Conservation (phyloP, 2,329 filamentous ascomycete genomes). For the Botrytis galanthina region DNA sequence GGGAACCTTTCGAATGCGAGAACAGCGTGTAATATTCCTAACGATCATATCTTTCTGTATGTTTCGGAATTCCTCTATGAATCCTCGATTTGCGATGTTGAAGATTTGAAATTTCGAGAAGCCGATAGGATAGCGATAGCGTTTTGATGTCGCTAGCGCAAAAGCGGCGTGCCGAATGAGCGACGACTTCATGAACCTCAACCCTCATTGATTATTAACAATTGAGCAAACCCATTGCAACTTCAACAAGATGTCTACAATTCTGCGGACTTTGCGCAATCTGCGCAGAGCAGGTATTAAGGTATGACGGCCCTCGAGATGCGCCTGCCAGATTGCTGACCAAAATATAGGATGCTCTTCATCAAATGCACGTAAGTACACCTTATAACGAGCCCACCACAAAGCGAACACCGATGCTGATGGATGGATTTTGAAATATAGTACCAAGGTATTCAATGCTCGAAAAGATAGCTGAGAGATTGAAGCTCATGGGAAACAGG, state of each 20-base stretch:
- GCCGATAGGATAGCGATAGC: conserved; percentile 6
- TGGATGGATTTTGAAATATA: conserved; percentile 27
- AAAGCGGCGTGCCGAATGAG: conserved; percentile 28
- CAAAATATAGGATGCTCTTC: conserved; percentile 71
- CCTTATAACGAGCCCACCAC: conserved; percentile 28
- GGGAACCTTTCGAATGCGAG: conserved; percentile 33
- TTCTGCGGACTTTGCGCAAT: conserved; percentile 82
- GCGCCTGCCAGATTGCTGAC: conserved; percentile 40
- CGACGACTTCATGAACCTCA: conserved; percentile 21
- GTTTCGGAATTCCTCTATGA: not conserved
- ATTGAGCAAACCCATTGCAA: conserved; percentile 31
- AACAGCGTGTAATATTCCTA: conserved; percentile 39
- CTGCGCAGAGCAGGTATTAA: conserved; percentile 84
- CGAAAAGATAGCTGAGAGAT: not conserved
- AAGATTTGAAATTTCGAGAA: conserved; percentile 18
- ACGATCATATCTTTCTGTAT: conserved; percentile 38
- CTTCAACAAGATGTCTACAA: conserved; percentile 75
- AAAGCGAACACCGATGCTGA: conserved; percentile 26
- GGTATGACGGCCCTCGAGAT: conserved; percentile 49
- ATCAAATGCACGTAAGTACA: conserved; percentile 83
- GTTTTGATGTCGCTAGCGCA: conserved; percentile 24
- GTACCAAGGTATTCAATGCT: conserved; percentile 34
- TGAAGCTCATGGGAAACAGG: conserved; percentile 51
- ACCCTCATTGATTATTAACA: conserved; percentile 14
- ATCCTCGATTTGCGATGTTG: not conserved